Evolutionary conservation across 2,329 filamentous ascomycete genomes (phyloP), one percentile per base, ranked within the genome.

Genomic region (Akanthomyces dipterigenus): DNA sequence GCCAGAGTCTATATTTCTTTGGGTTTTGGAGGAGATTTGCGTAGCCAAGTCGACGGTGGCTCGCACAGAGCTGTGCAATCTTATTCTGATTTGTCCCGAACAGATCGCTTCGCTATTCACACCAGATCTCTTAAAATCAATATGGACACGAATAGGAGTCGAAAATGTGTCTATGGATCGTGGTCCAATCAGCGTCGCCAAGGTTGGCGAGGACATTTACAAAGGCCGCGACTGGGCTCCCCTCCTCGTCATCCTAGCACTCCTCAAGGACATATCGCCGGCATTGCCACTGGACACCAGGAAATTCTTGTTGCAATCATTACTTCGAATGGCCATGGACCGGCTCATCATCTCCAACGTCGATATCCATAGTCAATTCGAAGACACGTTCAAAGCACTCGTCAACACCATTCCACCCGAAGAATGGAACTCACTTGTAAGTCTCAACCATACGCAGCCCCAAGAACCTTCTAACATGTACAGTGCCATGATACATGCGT

Each of bases 1-100:
- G 14, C 84, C 88, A 0, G 83, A 90, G 63, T 81, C 88, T 60
- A 68, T 91, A 1, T 79, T 90, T 55, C 67, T 80, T 18, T 93
- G 89, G 89, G 76, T 91, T 3, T 68, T 89, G 6, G 74, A 82
- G 55, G 81, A 87, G 73, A 75, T 87, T 24, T 83, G 81, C 60
- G 70, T 76, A 2, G 85, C 89, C 66, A 73, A 75, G 45, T 80
- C 81, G 36, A 75, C 78, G 46, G 77, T 83, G 49, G 70, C 90
- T 46, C 80, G 85, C 55, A 71, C 79, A 60, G 82, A 87, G 62
- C 91, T 91, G 69, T 76, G 80, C 60, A 79, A 80, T 49, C 71
- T 91, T 4, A 73, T 82, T 57, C 73, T 77, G 38, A 69, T 75
- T 55, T 80, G 77, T 55, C 64, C 72, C 0, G 73, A 78, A 24